These are phyloP conservation scores for Fusarium ambrosium DNA, from an alignment of 2,329 filamentous ascomycete species.

Conservation along the genomic window DNA sequence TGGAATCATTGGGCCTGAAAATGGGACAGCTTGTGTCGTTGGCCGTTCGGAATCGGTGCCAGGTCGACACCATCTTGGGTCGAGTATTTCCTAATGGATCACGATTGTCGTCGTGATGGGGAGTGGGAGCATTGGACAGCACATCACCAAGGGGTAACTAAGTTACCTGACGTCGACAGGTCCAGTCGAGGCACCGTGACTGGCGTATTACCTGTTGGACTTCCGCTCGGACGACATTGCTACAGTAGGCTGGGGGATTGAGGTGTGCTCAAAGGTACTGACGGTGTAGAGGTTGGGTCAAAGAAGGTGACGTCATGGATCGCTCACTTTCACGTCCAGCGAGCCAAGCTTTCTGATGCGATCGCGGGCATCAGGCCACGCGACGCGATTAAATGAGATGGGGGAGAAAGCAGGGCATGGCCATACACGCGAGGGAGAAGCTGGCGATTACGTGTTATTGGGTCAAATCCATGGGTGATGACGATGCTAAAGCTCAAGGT, in stretches of 20 bases:
- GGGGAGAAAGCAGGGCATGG: conserved; percentile 29
- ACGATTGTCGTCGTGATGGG: conserved; percentile 24
- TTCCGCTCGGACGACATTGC: neutral
- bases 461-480: conserved; percentile 19
- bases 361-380: conserved; percentile 33
- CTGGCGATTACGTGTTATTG: conserved; percentile 37
- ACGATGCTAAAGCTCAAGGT: conserved; percentile 29
- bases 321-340: conserved; percentile 35
- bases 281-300: conserved; percentile 5
- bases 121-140: neutral
- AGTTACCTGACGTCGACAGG: conserved; percentile 29
- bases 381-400: conserved; percentile 11
- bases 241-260: neutral
- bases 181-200: neutral
- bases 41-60: conserved; percentile 3
- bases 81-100: conserved; percentile 34
- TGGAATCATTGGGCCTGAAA: neutral
- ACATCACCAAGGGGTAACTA: neutral
- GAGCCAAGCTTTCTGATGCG: conserved; percentile 33
- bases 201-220: conserved; percentile 2
- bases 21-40: conserved; percentile 1
- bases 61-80: conserved; percentile 30
- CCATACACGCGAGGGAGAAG: conserved; percentile 12
- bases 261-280: conserved; percentile 5
- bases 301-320: conserved; percentile 45